These are phyloP conservation scores for Monoraphidium neglectum DNA, from an alignment of 139 green algal species.

Conservation along the genomic window DNA sequence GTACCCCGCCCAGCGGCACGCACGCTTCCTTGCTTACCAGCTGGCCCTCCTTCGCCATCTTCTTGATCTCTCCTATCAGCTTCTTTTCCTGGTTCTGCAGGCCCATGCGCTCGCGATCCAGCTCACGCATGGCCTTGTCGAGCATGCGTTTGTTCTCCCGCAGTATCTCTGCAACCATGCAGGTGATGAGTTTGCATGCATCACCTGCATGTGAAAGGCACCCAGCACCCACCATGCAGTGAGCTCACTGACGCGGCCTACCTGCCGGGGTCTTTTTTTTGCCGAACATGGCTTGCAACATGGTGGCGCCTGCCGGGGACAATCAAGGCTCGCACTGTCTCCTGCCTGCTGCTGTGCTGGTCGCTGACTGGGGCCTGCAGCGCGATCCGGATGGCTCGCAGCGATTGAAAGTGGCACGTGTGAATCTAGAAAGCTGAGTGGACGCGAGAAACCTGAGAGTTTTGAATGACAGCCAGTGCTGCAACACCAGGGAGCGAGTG, in stretches of 20 bases:
- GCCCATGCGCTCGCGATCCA: constrained; percentile 81
- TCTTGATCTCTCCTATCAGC: constrained; percentile 96
- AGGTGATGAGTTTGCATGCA: not conserved
- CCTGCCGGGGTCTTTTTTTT: constrained; percentile 79
- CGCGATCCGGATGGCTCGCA: no score
- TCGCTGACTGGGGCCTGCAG: no score
- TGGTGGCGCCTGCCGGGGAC: no score
- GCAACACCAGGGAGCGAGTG: no score
- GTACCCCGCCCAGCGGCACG: no score
- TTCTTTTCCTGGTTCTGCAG: constrained; percentile 89
- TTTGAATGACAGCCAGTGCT: no score
- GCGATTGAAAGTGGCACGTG: no score
- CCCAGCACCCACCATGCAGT: not conserved
- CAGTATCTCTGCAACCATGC: constrained; percentile 82
- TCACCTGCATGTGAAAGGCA: not conserved
- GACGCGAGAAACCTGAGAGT: no score
- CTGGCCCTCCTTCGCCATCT: constrained; percentile 95
- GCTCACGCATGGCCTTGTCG: constrained; percentile 96
- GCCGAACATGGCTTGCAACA: constrained; percentile 74
- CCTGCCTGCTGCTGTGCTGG: no score
- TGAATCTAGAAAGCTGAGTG: no score
- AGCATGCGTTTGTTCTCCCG: constrained; percentile 98
- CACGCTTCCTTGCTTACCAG: constrained; percentile 71
- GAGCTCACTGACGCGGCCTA: not conserved
- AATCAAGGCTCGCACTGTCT: no score